Conservation (phyloP, 192 early-diverging fungal species). For the Obelidium mucronatum region DNA sequence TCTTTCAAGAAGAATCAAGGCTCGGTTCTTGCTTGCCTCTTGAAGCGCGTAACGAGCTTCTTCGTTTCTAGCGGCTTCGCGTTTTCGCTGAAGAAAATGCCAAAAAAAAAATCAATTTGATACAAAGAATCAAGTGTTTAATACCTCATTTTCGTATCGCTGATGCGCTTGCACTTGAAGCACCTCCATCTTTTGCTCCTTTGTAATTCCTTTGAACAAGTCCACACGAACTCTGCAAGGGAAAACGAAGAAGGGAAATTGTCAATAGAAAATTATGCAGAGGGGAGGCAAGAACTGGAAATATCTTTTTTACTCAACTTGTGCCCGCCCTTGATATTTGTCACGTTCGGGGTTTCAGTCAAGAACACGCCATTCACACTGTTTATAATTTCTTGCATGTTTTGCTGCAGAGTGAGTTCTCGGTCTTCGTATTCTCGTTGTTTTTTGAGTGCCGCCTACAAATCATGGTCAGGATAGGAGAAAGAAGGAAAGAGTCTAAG, state of each 20-base stretch:
- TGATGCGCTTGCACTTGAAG: constrained; percentile 54
- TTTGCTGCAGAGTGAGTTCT: constrained; percentile 44
- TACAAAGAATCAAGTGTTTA: too few relatives aligned
- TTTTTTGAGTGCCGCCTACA: constrained; percentile 48
- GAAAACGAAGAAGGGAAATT: background rate
- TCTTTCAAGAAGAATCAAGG: constrained; percentile 51
- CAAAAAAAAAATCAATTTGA: constrained; percentile 9
- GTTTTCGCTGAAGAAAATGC: constrained; percentile 35
- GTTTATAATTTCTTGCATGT: constrained; percentile 49
- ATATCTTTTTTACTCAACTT: constrained; percentile 43
- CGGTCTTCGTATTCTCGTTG: constrained; percentile 44
- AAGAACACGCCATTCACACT: constrained; percentile 60
- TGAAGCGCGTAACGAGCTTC: constrained; percentile 46
- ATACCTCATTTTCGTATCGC: constrained; percentile 54
- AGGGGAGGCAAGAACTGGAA: too few relatives aligned
- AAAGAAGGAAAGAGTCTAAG: background rate
- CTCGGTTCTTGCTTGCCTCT: constrained; percentile 49
- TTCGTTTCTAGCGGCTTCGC: constrained; percentile 37
- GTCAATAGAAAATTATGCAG: too few relatives aligned
- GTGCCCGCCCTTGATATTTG: constrained; percentile 59
- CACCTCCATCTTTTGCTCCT: constrained; percentile 52
- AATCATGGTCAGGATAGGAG: background rate
- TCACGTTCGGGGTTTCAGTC: constrained; percentile 59
- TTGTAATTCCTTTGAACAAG: constrained; percentile 64
- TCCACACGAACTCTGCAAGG: constrained; percentile 59